Conservation (phyloP, 371 early-diverging fungal genomes). For the Mortierella sp. region DNA sequence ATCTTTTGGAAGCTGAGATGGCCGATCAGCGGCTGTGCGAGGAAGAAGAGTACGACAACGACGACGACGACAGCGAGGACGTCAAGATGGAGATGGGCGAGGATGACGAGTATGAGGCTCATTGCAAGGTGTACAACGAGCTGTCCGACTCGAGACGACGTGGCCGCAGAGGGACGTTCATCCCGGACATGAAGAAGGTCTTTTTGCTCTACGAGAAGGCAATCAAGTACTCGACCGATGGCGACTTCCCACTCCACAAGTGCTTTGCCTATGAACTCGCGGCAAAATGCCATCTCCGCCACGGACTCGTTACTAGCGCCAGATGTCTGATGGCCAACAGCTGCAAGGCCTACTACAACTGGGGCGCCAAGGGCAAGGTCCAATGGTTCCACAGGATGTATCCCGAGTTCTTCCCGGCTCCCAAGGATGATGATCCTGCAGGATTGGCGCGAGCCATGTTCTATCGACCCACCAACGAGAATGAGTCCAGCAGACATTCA, state of each 20-base stretch:
- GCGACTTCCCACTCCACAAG: slow-evolving; percentile 28
- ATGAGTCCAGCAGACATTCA: not conserved
- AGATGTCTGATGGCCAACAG: slow-evolving; percentile 22
- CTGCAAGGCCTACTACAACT: slow-evolving; percentile 25
- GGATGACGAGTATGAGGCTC: not conserved
- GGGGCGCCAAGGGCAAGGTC: slow-evolving; percentile 52
- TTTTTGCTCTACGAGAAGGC: slow-evolving; percentile 39
- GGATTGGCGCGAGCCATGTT: slow-evolving; percentile 29
- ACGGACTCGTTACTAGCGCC: slow-evolving; percentile 19
- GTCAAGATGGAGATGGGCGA: not conserved
- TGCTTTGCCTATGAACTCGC: slow-evolving; percentile 21
- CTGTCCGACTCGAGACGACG: slow-evolving; percentile 1
- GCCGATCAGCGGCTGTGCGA: slow-evolving; percentile 33
- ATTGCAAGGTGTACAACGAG: slow-evolving; percentile 1
- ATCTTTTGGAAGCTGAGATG: slow-evolving; percentile 52
- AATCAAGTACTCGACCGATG: slow-evolving; percentile 22
- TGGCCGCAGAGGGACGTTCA: not conserved
- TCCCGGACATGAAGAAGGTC: slow-evolving; percentile 14
- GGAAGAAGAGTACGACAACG: slow-evolving; percentile 6
- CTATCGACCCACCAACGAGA: slow-evolving; percentile 22
- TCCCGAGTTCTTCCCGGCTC: slow-evolving; percentile 22
- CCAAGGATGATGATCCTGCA: slow-evolving; percentile 16
- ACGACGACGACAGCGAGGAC: not conserved
- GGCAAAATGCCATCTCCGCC: slow-evolving; percentile 21
- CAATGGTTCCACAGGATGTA: slow-evolving; percentile 29